Evolutionary conservation across 768 basidiomycete species (phyloP).

Genomic region (Thelephora aurantiotincta): DNA sequence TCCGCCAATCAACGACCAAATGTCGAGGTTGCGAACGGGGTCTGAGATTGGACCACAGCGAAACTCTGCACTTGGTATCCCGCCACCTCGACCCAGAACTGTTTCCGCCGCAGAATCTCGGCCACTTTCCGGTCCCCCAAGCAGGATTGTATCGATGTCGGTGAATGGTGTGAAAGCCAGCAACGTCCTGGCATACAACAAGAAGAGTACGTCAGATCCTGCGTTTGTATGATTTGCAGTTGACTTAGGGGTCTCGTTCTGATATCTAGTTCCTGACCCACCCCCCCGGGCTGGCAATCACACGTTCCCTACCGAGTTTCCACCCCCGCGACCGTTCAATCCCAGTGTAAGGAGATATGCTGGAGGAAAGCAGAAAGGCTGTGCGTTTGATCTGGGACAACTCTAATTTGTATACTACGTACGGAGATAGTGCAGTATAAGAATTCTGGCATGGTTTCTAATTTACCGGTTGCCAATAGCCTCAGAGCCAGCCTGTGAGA

Average conservation of each 20-base stretch:
- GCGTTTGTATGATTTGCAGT: slow-evolving; percentile 1
- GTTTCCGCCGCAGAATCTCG: slow-evolving; percentile 12
- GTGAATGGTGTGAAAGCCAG: slow-evolving; percentile 6
- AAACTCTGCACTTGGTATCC: slow-evolving; percentile 10
- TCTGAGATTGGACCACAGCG: neutral
- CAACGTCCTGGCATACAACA: slow-evolving; percentile 9
- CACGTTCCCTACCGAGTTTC: slow-evolving; percentile 66
- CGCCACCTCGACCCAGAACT: slow-evolving; percentile 11
- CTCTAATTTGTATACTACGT: slow-evolving; percentile 14
- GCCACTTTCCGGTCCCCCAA: slow-evolving; percentile 8
- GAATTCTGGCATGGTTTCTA: too few relatives aligned
- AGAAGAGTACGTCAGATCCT: slow-evolving; percentile 14
- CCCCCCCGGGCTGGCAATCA: slow-evolving; percentile 54
- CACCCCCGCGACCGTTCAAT: slow-evolving; percentile 56
- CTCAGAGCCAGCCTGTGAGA: too few relatives aligned
- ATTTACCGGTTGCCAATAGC: too few relatives aligned
- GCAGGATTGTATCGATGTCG: slow-evolving; percentile 6
- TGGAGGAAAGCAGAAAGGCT: slow-evolving; percentile 55
- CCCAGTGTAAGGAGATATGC: slow-evolving; percentile 37
- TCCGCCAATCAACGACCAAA: slow-evolving; percentile 5
- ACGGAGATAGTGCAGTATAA: too few relatives aligned
- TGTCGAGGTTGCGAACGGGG: neutral
- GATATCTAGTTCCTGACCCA: slow-evolving; percentile 32
- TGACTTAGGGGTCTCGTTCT: slow-evolving; percentile 4
- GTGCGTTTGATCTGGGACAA: slow-evolving; percentile 44